Evolutionary conservation across 1,284 basidiomycete species (phyloP).

Genomic region (Grifola frondosa): DNA sequence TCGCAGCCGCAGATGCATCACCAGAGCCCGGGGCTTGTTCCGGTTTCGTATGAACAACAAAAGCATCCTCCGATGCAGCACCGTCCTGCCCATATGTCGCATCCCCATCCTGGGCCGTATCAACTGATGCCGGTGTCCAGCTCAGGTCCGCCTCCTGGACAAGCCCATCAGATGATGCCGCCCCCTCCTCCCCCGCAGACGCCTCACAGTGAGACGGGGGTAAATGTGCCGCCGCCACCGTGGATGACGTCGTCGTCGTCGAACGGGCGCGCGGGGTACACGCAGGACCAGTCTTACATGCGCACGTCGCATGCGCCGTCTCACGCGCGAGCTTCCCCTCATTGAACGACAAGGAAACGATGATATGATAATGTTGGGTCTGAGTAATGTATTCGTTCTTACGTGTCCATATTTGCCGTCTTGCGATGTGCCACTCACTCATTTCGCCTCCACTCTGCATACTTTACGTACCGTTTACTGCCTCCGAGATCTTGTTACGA

Average conservation of each 20-base stretch:
- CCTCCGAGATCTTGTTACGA: neutral
- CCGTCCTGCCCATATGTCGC: slow-evolving; percentile 1
- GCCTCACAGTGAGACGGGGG: slow-evolving; percentile 20
- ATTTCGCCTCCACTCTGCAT: neutral
- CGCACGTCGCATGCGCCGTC: slow-evolving; percentile 48
- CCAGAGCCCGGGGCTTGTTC: slow-evolving; percentile 10
- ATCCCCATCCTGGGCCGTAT: slow-evolving; percentile 30
- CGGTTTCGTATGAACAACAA: slow-evolving; percentile 21
- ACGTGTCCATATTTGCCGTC: too few relatives aligned
- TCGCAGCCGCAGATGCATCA: slow-evolving; percentile 17
- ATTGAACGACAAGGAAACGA: slow-evolving; percentile 29
- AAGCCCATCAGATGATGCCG: slow-evolving; percentile 46
- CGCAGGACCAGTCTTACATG: slow-evolving; percentile 58
- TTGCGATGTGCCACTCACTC: neutral
- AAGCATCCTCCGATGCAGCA: slow-evolving; percentile 22
- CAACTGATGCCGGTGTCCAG: slow-evolving; percentile 26
- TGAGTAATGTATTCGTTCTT: too few relatives aligned
- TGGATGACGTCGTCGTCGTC: slow-evolving; percentile 40
- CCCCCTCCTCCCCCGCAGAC: slow-evolving; percentile 30
- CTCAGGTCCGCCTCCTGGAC: slow-evolving; percentile 23
- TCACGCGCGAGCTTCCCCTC: slow-evolving; percentile 41
- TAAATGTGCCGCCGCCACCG: slow-evolving; percentile 44
- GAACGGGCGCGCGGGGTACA: slow-evolving; percentile 34
- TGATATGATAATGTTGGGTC: too few relatives aligned
- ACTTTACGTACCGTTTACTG: neutral